Base-by-base conservation (phyloP, 177 flowering plant species). In the Telopea speciosissima region DNA sequence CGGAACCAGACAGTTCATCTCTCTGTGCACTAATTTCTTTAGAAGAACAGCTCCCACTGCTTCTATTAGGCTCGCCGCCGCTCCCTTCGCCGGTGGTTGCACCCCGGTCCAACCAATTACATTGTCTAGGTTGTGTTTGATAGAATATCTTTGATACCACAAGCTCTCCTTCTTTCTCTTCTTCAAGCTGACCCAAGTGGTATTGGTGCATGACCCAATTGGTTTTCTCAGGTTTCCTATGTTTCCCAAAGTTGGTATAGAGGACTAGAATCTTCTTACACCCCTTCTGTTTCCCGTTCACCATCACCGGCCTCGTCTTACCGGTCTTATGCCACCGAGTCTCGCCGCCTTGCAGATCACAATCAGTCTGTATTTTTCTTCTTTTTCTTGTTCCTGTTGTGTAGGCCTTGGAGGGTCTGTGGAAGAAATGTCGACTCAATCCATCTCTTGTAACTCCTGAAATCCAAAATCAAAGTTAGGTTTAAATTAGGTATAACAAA, bases 141-240 rank as follows among this genome's bases (percentile, higher is more conserved):
- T 88, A 92, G 76, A 92, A 92, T 66, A 92, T 89, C 76, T 92
- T 92, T 1, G 96, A 92, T 17, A 92, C 97, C 26, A 92, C 97
- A 14, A 92, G 87, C 85, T 92, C 97, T 0, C 97, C 97, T 81
- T 92, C 97, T 63, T 81, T 90, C 84, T 92, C 97, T 70, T 90
- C 97, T 65, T 92, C 97, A 45, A 78, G 81, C 66, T 85, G 92
- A 8, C 97, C 97, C 44, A 92, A 76, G 63, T 92, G 97, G 79
- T 90, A 92, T 52, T 92, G 97, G 77, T 92, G 97, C 97, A 92
- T 92, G 16, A 92, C 97, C 97, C 97, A 92, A 66, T 88, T 92
- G 21, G 97, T 92, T 76, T 92, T 92, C 68, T 90, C 94, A 4
- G 97, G 97, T 73, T 89, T 92, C 64, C 94, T 74, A 42, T 89